These are phyloP conservation scores for Metschnikowia shivogae DNA, from an alignment of 805 yeast species.

Conservation along the genomic window DNA sequence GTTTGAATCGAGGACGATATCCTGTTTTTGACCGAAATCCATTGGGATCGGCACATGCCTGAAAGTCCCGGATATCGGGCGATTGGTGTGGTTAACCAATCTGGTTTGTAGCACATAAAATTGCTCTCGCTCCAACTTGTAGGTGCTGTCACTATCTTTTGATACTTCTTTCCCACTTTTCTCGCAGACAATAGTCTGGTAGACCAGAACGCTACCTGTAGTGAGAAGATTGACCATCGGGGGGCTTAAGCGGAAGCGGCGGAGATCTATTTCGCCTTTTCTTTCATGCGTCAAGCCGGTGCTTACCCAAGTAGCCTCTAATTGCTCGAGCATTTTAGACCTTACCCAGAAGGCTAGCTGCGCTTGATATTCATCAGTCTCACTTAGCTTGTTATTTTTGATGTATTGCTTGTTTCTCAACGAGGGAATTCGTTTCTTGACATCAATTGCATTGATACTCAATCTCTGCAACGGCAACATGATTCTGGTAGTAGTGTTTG, in stretches of 20 bases:
- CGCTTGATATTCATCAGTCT: conserved; percentile 53
- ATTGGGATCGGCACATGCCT: conserved; percentile 51
- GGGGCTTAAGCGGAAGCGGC: conserved; percentile 59
- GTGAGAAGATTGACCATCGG: conserved; percentile 55
- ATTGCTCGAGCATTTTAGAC: conserved; percentile 51
- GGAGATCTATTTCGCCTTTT: conserved; percentile 58
- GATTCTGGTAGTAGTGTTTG: conserved; percentile 45
- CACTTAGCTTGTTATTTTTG: conserved; percentile 48
- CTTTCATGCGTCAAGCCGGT: conserved; percentile 24
- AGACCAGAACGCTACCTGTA: conserved; percentile 44
- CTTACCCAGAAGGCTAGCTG: conserved; percentile 80
- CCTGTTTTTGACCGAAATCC: conserved; percentile 11
- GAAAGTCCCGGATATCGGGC: conserved; percentile 48
- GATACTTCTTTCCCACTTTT: conserved; percentile 23
- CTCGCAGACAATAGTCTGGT: conserved; percentile 22
- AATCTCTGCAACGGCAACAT: conserved; percentile 67
- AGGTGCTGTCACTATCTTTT: conserved; percentile 9
- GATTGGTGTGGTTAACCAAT: conserved; percentile 45
- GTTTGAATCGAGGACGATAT: conserved; percentile 44
- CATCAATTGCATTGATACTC: conserved; percentile 36
- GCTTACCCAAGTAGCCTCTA: conserved; percentile 66
- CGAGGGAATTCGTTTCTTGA: conserved; percentile 62
- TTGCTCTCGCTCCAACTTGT: conserved; percentile 32
- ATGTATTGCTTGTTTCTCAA: conserved; percentile 67
- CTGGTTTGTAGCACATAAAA: conserved; percentile 49